Evolutionary conservation across 2,329 filamentous ascomycete species (phyloP), one percentile per base, ranked within the genome.

Genomic region (Epichloe typhina): DNA sequence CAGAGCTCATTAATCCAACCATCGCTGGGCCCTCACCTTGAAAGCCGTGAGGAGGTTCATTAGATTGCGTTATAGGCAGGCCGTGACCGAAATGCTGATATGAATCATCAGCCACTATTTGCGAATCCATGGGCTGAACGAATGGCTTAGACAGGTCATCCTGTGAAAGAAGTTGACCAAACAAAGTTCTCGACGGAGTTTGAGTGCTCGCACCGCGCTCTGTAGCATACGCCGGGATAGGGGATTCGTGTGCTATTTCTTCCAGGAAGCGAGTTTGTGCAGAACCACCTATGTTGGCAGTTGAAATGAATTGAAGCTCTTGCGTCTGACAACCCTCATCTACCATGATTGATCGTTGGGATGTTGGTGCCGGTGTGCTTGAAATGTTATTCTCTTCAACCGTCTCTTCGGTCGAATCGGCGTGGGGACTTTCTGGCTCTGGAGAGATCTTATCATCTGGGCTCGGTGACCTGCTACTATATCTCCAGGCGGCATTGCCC

Each of bases 401-500:
- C 6, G 43, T 33, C 3, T 55, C 53, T 17, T 55, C 55, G 6
- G 52, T 53, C 6, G 50, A 49, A 19, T 53, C 56, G 15, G 57
- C 55, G n/a, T 59, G 54, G 5, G 50, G 38, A 15, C 45, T 51
- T 49, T 58, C 55, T 9, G 63, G 59, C 11, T 63, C 59, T 1
- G 53, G 53, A 23, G 39, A 17, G 19, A n/a, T 54, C 39, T 74
- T 67, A 36, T 72, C 74, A 59, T 84, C 77, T 3, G 87, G 86
- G 49, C 83, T 90, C 7, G 80, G 82, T 1, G 86, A 84, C 51
- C 80, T 76, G 59, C 83, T 85, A 21, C 75, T 74, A 59, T 90
- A 85, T 55, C 77, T 82, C 91, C 91, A 96, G 31, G 79, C 72
- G 33, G 73, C 77, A 59, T 80, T 83, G 48, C 79, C 72, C 54